Evolutionary conservation across 169 alveolate species (phyloP), one percentile per base, ranked within the genome.

Genomic region (Plasmodium yoelii): DNA sequence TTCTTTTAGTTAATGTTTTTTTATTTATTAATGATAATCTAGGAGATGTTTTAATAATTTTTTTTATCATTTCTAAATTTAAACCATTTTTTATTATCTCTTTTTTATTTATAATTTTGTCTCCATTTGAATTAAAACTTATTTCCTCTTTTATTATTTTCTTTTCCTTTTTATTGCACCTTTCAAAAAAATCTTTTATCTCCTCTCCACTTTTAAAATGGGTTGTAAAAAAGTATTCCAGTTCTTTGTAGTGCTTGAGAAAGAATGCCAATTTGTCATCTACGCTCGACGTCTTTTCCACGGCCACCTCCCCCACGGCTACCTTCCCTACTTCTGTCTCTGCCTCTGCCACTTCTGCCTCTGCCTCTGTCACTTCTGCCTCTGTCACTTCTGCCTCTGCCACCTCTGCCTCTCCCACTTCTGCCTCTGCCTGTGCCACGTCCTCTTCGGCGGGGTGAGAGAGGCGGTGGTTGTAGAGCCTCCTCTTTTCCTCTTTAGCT

Each of bases 41-140:
- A 4, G 91, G 91, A 2, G 91, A 86, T 64, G 34, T 51, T 22
- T 26, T 15, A 15, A 86, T 86, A 47, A 86, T 60, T 42, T 70
- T 86, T 70, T 86, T 86, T 55, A 86, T 86, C 91, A 86, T 86
- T 13, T 86, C 87, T 26, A 86, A 9, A 53, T 86, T 86, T 42
- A 86, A 22, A 1, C 91, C 91, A 22, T 49, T 46, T 44, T 26
- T 57, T 28, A 86, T 18, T n/a, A 86, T 51, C 46, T 64, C 70
- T 19, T 46, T 86, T 72, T 15, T 86, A 9, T 47, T 86, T 60
- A 70, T 53, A 10, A 70, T n/a, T 60, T 13, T 46, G 15, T 86
- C 71, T 44, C 87, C 87, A 10, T 46, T 22, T 47, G 47, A 49
- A 65, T 86, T 60, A 70, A 86, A 86, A 26, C 9, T 86, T 57